phyloP scores from a whole-genome alignment of 1,139 yeast genomes.

The Pichia sp. region DNA sequence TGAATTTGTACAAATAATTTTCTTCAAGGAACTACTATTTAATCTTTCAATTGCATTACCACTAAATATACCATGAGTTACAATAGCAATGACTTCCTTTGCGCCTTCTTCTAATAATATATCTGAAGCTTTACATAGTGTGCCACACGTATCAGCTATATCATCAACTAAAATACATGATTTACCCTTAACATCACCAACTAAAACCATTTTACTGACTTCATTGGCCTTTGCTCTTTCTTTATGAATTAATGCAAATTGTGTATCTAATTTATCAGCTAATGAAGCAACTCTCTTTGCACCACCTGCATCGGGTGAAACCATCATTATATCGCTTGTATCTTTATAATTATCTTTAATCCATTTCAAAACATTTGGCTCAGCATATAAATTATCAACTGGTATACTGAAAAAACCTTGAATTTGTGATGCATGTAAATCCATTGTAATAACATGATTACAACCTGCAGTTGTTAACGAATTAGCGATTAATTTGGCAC shows the following conservation, averaged over 20 bases:
- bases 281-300: constrained; percentile 77
- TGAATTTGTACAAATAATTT: constrained; percentile 69
- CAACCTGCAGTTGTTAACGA: constrained; percentile 75
- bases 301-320: constrained; percentile 84
- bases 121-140: constrained; percentile 71
- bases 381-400: constrained; percentile 76
- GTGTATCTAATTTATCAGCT: constrained; percentile 69
- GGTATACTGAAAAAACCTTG: constrained; percentile 81
- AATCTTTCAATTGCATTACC: constrained; percentile 62
- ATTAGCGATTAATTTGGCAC: constrained; percentile 74
- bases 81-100: constrained; percentile 68
- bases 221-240: constrained; percentile 78
- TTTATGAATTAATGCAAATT: constrained; percentile 75
- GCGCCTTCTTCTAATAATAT: constrained; percentile 54
- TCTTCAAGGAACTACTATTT: constrained; percentile 44
- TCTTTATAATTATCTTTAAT: constrained; percentile 45
- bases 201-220: constrained; percentile 67
- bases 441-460: constrained; percentile 77
- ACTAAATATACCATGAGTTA: constrained; percentile 74
- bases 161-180: constrained; percentile 71
- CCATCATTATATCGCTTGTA: constrained; percentile 49
- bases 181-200: constrained; percentile 69
- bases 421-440: constrained; percentile 76
- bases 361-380: constrained; percentile 66
- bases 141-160: constrained; percentile 84